Base-by-base conservation (phyloP, 495 filamentous ascomycete genomes). In the Hypoxylon lienhwacheense region DNA sequence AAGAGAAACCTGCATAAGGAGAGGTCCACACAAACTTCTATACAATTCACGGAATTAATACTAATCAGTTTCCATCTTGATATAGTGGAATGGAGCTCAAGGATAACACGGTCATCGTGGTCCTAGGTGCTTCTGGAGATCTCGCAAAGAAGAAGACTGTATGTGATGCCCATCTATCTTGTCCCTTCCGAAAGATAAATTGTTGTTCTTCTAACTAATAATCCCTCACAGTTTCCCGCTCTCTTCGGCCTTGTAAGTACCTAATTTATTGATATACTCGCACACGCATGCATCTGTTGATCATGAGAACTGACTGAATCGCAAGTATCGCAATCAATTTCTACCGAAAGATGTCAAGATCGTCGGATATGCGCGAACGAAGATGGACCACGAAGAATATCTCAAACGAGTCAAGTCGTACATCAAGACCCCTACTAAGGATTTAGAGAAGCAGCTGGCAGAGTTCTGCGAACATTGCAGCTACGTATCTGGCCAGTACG, bases 121-220 rank as follows among this genome's bases (percentile, higher is more conserved):
- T 99, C 63, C 85, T 99, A 53, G 93, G 93, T 65, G 93, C 93
- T 46, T 97, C 95, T 12, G 93, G 93, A 47, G 93, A 99, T 79
- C 80, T 99, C 34, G 93, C 95, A 22, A 97, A 97, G 81, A 98
- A 98, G 85, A 98, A 98, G 83, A 98, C 93, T 14, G 91, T 96
- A 73, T 64, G 89, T 77, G 24, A 52, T 37, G 48, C 47, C 54
- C 28, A 28, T 11, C 22, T 40, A 43, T 28, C 20, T 24, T 35
- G 39, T 15, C 36, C 20, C 26, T 22, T 43, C 63, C 11, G 43
- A 59, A 41, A 10, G n/a, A n/a, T n/a, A n/a, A n/a, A n/a, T n/a
- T n/a, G n/a, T n/a, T n/a, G n/a, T n/a, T 17, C 40, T 12, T 46
- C 46, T 61, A 61, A 43, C 71, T 75, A 54, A 77, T 58, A 26